Percentiles rank a stretch among this genome's conserved stretches.
These are phyloP conservation scores for Lentinula sp. DNA, from an alignment of 768 basidiomycete species.

Conservation along the genomic window DNA sequence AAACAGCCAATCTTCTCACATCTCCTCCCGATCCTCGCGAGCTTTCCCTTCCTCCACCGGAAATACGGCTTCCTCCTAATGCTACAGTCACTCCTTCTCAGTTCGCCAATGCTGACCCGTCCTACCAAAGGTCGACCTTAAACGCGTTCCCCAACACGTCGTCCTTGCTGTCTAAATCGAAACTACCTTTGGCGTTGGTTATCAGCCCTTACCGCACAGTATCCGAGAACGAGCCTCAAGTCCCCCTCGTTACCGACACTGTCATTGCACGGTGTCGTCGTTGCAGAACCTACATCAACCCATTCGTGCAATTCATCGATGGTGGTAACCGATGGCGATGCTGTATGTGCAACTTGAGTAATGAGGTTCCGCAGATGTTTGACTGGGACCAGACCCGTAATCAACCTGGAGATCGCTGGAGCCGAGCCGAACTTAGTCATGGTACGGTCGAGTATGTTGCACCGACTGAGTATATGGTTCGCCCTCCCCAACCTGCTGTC, in stretches of 20 bases:
- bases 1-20: conserved; percentile 89
- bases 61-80: conserved; percentile 83
- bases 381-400: conserved; percentile 96
- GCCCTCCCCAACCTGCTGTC: conserved; percentile 94
- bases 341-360: conserved; percentile 97
- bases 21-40: conserved; percentile 90
- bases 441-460: conserved; percentile 96
- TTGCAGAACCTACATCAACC: conserved; percentile 96
- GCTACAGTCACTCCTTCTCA: conserved; percentile 75
- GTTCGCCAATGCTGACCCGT: conserved; percentile 78
- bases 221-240: conserved; percentile 75
- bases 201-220: conserved; percentile 87
- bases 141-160: conserved; percentile 92
- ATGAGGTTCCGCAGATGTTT: conserved; percentile 96
- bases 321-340: conserved; percentile 98
- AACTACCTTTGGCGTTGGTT: conserved; percentile 84
- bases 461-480: conserved; percentile 99
- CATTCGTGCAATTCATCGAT: conserved; percentile 96
- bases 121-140: conserved; percentile 87
- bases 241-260: conserved; percentile 89
- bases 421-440: conserved; percentile 88
- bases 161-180: conserved; percentile 81
- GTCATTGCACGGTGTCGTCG: conserved; percentile 95
- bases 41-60: conserved; percentile 76
- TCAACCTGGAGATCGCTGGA: conserved; percentile 94